A percentile compares a stretch with the other conserved stretches of the same genome.
Evolutionary conservation across 1,139 yeast genomes (phyloP).

Genomic region (Scheffersomyces parashehatae): DNA sequence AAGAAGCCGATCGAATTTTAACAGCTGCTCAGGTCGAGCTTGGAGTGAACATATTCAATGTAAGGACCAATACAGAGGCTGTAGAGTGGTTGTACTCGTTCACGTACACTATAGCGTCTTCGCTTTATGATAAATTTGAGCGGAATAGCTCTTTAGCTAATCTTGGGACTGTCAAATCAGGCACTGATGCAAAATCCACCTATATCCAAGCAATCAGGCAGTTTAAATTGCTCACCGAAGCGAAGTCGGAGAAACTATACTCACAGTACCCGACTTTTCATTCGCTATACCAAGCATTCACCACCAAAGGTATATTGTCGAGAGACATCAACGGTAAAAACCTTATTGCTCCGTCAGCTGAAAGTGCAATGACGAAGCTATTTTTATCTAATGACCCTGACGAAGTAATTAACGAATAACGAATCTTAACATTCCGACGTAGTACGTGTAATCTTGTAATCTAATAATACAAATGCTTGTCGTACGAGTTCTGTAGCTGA

Average conservation of each 20-base stretch:
- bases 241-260: slow-evolving; percentile 35
- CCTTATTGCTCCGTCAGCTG: slow-evolving; percentile 41
- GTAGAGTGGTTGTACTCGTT: slow-evolving; percentile 56
- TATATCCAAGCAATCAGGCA: slow-evolving; percentile 52
- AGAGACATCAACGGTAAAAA: slow-evolving; percentile 35
- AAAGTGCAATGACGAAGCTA: slow-evolving; percentile 44
- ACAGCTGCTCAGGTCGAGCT: slow-evolving; percentile 30
- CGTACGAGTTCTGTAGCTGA: no score
- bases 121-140: slow-evolving; percentile 56
- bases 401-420: slow-evolving; percentile 29
- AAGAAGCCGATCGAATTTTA: slow-evolving; percentile 36
- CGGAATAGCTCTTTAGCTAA: slow-evolving; percentile 56
- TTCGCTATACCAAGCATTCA: slow-evolving; percentile 33
- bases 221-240: slow-evolving; percentile 56
- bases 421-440: background rate
- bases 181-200: slow-evolving; percentile 46
- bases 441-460: no score
- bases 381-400: slow-evolving; percentile 54
- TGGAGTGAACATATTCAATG: slow-evolving; percentile 49
- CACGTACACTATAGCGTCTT: slow-evolving; percentile 54
- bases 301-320: slow-evolving; percentile 28
- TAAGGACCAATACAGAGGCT: slow-evolving; percentile 49
- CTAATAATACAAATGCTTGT: no score
- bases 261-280: slow-evolving; percentile 39
- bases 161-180: slow-evolving; percentile 56